A percentile compares a stretch with the other conserved stretches of the same genome.
Evolutionary conservation across 495 filamentous ascomycete species (phyloP).

Genomic region (Penicillium dipodomyicola): DNA sequence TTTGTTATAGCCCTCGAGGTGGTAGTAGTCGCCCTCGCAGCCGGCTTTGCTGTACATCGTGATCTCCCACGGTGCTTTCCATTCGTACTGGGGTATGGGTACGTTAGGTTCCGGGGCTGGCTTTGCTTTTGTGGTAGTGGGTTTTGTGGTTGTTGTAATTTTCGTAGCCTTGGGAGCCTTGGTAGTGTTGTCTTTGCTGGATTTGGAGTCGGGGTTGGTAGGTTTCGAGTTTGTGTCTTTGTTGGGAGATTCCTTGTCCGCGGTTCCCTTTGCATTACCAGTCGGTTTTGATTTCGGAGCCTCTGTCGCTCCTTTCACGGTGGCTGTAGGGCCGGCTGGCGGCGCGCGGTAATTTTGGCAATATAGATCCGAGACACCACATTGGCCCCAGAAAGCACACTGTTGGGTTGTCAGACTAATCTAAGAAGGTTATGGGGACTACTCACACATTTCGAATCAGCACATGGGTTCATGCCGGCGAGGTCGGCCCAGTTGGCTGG

Average conservation of each 20-base stretch:
- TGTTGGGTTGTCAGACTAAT: not conserved
- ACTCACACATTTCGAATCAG: slow-evolving; percentile 16
- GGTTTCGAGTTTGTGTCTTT: not conserved
- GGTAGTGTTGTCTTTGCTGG: not conserved
- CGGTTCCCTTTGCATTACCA: not conserved
- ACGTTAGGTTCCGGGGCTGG: not conserved
- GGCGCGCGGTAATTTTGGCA: not conserved
- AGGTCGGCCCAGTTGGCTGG: slow-evolving; percentile 15
- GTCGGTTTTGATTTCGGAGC: not conserved
- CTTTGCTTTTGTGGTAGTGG: not conserved
- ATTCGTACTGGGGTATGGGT: not conserved
- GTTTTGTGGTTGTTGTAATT: not conserved
- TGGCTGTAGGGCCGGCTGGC: not conserved
- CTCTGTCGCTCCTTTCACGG: not conserved
- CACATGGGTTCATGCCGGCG: slow-evolving; percentile 16
- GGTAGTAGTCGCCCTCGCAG: slow-evolving; percentile 5
- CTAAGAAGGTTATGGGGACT: not conserved
- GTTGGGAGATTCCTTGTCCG: not conserved
- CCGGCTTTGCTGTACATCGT: not conserved
- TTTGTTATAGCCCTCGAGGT: not conserved
- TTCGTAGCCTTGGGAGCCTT: not conserved
- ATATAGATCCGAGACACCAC: not conserved
- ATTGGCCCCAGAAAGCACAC: slow-evolving; percentile 6
- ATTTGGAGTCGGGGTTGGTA: not conserved
- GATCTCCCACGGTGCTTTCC: not conserved